A percentile compares a stretch with the other conserved stretches of the same genome.
Evolutionary conservation across 2,329 filamentous ascomycete species (phyloP).

Genomic region (Bipolaris bicolor): DNA sequence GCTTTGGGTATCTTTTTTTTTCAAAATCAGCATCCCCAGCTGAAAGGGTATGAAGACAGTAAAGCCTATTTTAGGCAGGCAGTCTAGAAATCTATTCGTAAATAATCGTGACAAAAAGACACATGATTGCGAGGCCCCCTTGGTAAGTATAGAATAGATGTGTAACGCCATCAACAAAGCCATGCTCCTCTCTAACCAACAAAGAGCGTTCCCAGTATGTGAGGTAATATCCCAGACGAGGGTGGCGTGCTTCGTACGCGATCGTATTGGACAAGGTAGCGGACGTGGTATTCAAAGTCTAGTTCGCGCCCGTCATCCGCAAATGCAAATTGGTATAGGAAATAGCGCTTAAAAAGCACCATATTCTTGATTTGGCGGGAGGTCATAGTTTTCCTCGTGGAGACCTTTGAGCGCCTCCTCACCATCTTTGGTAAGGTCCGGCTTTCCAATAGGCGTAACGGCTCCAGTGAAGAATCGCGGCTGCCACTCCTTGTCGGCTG

Average conservation of each 20-base stretch:
- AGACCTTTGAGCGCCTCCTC: conserved; percentile 62
- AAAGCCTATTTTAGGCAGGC: conserved; percentile 8
- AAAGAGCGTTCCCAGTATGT: conserved; percentile 7
- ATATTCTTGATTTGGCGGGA: conserved; percentile 55
- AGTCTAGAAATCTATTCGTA: conserved; percentile 16
- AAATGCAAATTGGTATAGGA: conserved; percentile 6
- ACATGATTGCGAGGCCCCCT: conserved; percentile 2
- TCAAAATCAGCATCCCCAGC: neutral
- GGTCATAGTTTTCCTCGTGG: conserved; percentile 57
- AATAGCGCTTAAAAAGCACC: conserved; percentile 39
- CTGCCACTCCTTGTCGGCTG: conserved; percentile 71
- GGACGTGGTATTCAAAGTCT: conserved; percentile 26
- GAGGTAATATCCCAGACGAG: conserved; percentile 15
- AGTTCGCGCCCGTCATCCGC: conserved; percentile 6
- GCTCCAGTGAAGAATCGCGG: conserved; percentile 84
- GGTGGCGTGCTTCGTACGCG: conserved; percentile 10
- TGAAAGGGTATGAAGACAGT: neutral
- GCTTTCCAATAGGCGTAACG: conserved; percentile 65
- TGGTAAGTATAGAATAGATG: conserved; percentile 7
- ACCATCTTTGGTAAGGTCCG: conserved; percentile 69
- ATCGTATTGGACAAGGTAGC: conserved; percentile 7
- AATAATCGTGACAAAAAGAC: conserved; percentile 13
- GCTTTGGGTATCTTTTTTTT: neutral
- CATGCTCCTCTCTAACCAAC: conserved; percentile 21
- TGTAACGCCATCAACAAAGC: conserved; percentile 18